phyloP scores from a whole-genome alignment of 345 rosid genomes.

The Dipteronia sinensis region DNA sequence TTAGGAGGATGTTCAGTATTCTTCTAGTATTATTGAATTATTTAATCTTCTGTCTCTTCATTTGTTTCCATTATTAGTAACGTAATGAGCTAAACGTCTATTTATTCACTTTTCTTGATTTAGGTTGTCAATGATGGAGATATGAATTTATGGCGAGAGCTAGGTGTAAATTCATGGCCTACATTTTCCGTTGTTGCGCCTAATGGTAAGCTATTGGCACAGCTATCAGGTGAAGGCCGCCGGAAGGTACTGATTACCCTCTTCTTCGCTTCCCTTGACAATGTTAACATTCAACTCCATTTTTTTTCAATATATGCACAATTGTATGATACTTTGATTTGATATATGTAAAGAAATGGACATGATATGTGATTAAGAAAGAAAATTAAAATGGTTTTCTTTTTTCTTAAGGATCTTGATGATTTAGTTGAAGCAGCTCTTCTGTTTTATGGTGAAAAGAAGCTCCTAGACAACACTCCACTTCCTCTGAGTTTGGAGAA shows the following conservation, averaged over 20 bases:
- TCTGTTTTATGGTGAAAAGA: slow-evolving; percentile 71
- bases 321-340: neutral
- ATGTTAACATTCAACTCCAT: slow-evolving; percentile 2
- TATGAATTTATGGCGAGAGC: slow-evolving; percentile 87
- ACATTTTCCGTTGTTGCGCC: slow-evolving; percentile 90
- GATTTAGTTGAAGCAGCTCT: slow-evolving; percentile 88
- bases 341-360: neutral
- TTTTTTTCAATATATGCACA: neutral
- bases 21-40: neutral
- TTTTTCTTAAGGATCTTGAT: slow-evolving; percentile 70
- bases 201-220: slow-evolving; percentile 82
- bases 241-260: slow-evolving; percentile 56
- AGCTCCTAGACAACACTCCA: slow-evolving; percentile 59
- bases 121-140: slow-evolving; percentile 98
- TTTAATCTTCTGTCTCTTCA: neutral
- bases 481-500: slow-evolving; percentile 79
- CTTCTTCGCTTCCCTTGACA: slow-evolving; percentile 6
- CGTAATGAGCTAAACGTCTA: slow-evolving; percentile 7
- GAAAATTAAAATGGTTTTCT: slow-evolving; percentile 10
- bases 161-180: slow-evolving; percentile 96
- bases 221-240: slow-evolving; percentile 85
- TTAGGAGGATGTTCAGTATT: neutral
- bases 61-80: neutral
- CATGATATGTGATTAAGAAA: neutral
- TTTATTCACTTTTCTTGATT: slow-evolving; percentile 13